Percentiles rank a stretch among this genome's conserved stretches.
Conservation (phyloP, 176 grass and related monocot species). For the Zizania latifolia region DNA sequence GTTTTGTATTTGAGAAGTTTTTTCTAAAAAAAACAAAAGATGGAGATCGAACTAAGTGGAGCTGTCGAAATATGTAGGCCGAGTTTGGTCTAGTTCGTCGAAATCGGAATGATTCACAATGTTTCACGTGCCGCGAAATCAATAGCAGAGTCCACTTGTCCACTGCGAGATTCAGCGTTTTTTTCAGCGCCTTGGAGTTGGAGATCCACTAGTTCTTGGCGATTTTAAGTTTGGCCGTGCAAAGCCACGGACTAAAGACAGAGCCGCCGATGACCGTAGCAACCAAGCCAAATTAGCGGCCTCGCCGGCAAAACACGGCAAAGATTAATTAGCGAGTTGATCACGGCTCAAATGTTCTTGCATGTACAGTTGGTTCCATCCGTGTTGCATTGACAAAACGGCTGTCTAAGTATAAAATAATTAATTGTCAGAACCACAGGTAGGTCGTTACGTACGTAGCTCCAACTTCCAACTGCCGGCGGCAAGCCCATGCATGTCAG, state of each 20-base stretch:
- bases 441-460: no score
- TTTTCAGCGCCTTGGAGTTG: not conserved
- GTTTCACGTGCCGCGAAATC: not conserved
- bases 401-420: not conserved
- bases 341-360: not conserved
- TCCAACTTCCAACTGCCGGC: no score
- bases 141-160: not conserved
- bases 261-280: not conserved
- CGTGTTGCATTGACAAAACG: not conserved
- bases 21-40: no score
- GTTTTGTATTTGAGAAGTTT: no score
- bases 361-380: not conserved
- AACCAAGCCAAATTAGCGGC: not conserved
- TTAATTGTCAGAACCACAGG: no score
- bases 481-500: slow-evolving; percentile 7
- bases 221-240: not conserved
- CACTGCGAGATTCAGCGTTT: not conserved
- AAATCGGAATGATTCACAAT: not conserved
- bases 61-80: not conserved
- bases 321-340: not conserved
- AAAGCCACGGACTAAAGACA: not conserved
- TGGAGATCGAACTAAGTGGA: not conserved
- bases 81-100: not conserved
- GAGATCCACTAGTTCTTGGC: not conserved
- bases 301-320: not conserved